These are phyloP conservation scores for peach (Prunus persica) DNA, from an alignment of 306 rosid species.

Conservation along the genomic window DNA sequence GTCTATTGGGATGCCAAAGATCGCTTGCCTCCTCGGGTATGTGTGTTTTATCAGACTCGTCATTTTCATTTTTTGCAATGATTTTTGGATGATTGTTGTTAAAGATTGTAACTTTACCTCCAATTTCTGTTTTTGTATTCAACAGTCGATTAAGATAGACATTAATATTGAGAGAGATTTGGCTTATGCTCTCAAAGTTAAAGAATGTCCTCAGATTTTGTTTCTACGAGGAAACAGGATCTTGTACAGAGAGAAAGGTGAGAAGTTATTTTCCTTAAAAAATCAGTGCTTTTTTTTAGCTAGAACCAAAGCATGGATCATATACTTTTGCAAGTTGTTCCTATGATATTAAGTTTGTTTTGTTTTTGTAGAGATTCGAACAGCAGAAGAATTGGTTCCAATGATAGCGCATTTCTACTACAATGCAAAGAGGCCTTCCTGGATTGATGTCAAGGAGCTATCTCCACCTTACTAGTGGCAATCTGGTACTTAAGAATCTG, in stretches of 20 bases:
- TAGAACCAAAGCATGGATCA: background rate
- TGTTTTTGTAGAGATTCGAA: constrained; percentile 51
- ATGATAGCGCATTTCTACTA: constrained; percentile 94
- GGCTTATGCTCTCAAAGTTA: constrained; percentile 85
- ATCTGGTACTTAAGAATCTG: background rate
- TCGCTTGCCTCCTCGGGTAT: constrained; percentile 89
- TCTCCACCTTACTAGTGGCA: constrained; percentile 28
- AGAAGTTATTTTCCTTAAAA: constrained; percentile 8
- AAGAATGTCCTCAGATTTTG: constrained; percentile 76
- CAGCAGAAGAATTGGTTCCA: constrained; percentile 73
- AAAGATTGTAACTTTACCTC: background rate
- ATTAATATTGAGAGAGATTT: constrained; percentile 81
- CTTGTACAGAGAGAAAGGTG: constrained; percentile 90
- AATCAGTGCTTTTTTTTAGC: no score
- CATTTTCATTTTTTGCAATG: background rate
- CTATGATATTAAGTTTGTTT: constrained; percentile 1
- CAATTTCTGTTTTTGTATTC: background rate
- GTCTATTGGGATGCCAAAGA: constrained; percentile 83
- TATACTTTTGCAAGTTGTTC: background rate
- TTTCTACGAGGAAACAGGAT: constrained; percentile 70
- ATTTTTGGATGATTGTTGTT: background rate
- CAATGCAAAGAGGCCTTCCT: constrained; percentile 87
- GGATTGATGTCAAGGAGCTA: constrained; percentile 60
- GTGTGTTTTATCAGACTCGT: background rate
- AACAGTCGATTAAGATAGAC: constrained; percentile 80